phyloP scores from a whole-genome alignment of 495 filamentous ascomycete species.

The Venustampulla echinocandica region DNA sequence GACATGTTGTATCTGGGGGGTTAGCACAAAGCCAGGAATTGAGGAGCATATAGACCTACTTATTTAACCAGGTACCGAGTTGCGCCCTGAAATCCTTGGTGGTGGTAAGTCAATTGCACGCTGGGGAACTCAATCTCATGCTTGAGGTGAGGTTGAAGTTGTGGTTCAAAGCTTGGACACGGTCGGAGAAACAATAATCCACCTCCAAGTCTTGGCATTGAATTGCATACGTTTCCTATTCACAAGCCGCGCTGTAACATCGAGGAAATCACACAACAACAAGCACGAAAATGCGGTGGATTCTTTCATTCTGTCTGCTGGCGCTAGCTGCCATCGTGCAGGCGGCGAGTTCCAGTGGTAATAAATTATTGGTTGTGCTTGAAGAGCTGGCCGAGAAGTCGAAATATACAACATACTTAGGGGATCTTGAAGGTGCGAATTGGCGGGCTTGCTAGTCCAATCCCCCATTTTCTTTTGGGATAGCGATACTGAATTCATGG shows the following conservation, averaged over 20 bases:
- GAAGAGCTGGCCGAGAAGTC: constrained; percentile 75
- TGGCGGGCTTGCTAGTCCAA: not conserved
- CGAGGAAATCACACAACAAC: constrained; percentile 21
- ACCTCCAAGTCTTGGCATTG: constrained; percentile 20
- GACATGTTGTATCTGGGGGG: constrained; percentile 42
- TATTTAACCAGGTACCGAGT: constrained; percentile 11
- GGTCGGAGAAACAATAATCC: constrained; percentile 15
- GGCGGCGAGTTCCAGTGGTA: constrained; percentile 72
- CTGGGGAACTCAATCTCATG: not conserved
- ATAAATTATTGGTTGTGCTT: constrained; percentile 73
- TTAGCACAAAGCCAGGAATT: not conserved
- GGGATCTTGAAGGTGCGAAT: constrained; percentile 65
- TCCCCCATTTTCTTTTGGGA: not conserved
- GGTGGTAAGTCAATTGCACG: constrained; percentile 5
- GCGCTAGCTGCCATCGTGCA: constrained; percentile 56
- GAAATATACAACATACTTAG: constrained; percentile 73
- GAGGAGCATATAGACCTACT: not conserved
- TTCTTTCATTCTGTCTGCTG: constrained; percentile 58
- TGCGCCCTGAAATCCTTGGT: not conserved
- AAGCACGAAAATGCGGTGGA: constrained; percentile 59
- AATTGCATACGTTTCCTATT: constrained; percentile 28
- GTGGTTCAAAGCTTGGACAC: constrained; percentile 1
- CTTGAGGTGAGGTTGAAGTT: not conserved
- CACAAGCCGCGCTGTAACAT: constrained; percentile 9
- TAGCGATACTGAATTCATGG: constrained; percentile 1